These are phyloP conservation scores for Sphagnum contortum DNA, from an alignment of 225 moss, liverwort and hornwort species.

Conservation along the genomic window DNA sequence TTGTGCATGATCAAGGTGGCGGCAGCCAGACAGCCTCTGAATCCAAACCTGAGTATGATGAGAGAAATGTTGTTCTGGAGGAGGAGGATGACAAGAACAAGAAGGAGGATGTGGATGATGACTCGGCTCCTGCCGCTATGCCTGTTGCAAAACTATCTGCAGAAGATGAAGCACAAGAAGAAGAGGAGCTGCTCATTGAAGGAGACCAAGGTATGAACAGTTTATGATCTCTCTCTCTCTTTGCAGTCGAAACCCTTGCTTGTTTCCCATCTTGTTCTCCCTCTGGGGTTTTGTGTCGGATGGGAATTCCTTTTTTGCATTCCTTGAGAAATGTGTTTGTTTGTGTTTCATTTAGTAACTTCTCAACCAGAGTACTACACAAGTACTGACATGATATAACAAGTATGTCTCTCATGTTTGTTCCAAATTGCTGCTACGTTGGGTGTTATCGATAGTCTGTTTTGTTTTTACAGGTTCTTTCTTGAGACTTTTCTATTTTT, in stretches of 20 bases:
- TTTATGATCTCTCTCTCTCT: too few relatives aligned
- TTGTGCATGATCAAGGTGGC: not conserved
- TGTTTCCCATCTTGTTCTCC: too few relatives aligned
- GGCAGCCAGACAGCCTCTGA: conserved; percentile 2
- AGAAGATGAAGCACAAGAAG: conserved; percentile 22
- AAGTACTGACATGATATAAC: too few relatives aligned
- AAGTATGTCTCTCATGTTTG: too few relatives aligned
- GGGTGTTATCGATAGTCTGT: too few relatives aligned
- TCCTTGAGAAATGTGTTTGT: too few relatives aligned
- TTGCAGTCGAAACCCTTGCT: too few relatives aligned
- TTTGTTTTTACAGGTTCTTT: too few relatives aligned
- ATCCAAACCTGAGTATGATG: conserved; percentile 12
- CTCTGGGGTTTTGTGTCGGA: not conserved
- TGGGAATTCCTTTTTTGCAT: not conserved
- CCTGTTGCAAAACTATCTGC: conserved; percentile 42
- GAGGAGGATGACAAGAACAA: conserved; percentile 9
- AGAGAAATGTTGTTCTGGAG: conserved; percentile 24
- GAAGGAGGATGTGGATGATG: not conserved
- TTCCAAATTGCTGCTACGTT: too few relatives aligned
- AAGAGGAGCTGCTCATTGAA: not conserved
- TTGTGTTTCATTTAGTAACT: too few relatives aligned
- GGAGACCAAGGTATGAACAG: conserved; percentile 10
- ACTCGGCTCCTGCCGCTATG: conserved; percentile 17
- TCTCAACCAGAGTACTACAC: too few relatives aligned
- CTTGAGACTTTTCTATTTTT: too few relatives aligned